These are phyloP conservation scores for Diaporthe aspalathi DNA, from an alignment of 2,329 filamentous ascomycete species.

Conservation along the genomic window DNA sequence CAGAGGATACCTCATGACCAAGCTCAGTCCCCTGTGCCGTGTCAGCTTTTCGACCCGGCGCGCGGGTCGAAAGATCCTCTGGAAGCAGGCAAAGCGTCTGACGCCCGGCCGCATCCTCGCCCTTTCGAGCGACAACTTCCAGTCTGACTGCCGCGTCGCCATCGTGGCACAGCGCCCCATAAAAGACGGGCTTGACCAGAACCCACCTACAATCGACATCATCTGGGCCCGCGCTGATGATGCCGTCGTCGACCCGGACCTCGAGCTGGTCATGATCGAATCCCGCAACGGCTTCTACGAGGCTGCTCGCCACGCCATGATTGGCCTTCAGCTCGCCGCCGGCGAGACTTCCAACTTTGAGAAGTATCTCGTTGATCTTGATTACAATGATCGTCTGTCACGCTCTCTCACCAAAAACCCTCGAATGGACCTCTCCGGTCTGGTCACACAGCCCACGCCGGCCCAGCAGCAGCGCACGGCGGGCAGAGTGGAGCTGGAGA, in stretches of 20 bases:
- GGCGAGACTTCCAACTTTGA: constrained; percentile 68
- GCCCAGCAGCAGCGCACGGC: not conserved
- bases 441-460: constrained; percentile 47
- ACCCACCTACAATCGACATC: constrained; percentile 80
- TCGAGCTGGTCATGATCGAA: constrained; percentile 84
- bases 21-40: constrained; percentile 72
- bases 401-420: constrained; percentile 48
- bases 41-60: constrained; percentile 77
- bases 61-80: constrained; percentile 74
- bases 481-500: constrained; percentile 16
- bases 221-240: constrained; percentile 74
- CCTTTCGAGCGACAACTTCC: constrained; percentile 71
- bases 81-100: constrained; percentile 66
- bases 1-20: constrained; percentile 71
- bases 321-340: constrained; percentile 73
- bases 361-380: constrained; percentile 68
- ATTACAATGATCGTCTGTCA: constrained; percentile 49
- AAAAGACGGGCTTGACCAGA: constrained; percentile 67
- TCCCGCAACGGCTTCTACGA: constrained; percentile 81
- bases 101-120: constrained; percentile 65
- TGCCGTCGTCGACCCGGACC: constrained; percentile 73
- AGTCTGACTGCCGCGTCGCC: constrained; percentile 74
- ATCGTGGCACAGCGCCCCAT: constrained; percentile 77
- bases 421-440: constrained; percentile 48
- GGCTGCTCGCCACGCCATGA: constrained; percentile 76